phyloP scores from a whole-genome alignment of 1,284 basidiomycete genomes.

The Moesziomyces sp. region DNA sequence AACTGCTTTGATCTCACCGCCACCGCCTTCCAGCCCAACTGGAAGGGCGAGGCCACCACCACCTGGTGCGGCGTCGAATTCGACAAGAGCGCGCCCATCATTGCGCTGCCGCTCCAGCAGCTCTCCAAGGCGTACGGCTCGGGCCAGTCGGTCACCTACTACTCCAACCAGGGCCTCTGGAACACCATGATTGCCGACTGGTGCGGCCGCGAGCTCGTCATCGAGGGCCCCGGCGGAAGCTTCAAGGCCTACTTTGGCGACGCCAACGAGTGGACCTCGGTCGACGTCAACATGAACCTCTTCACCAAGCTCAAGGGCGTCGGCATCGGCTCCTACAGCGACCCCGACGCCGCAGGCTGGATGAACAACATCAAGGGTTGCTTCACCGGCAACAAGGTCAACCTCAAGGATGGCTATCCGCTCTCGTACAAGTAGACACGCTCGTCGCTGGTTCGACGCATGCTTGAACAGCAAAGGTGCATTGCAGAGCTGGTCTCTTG shows the following conservation, averaged over 20 bases:
- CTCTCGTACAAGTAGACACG: conserved; percentile 17
- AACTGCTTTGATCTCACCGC: conserved; percentile 47
- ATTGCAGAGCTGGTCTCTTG: too few relatives aligned
- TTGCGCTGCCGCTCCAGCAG: conserved; percentile 39
- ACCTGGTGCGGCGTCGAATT: conserved; percentile 50
- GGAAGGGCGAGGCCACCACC: conserved; percentile 50
- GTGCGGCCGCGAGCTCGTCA: conserved; percentile 41
- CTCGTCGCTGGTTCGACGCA: conserved; percentile 15
- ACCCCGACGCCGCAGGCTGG: conserved; percentile 41
- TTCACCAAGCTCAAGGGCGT: conserved; percentile 46
- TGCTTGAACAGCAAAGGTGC: too few relatives aligned
- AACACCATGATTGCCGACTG: conserved; percentile 34
- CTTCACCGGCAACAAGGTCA: conserved; percentile 37
- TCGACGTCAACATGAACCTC: conserved; percentile 46
- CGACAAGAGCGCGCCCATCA: conserved; percentile 40
- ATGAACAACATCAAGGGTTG: conserved; percentile 40
- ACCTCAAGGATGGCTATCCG: conserved; percentile 34
- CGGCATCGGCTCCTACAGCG: conserved; percentile 9
- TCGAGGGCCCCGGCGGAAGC: conserved; percentile 34
- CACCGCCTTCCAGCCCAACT: conserved; percentile 45
- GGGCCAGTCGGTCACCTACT: conserved; percentile 32
- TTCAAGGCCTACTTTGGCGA: conserved; percentile 50
- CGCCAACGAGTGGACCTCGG: conserved; percentile 45
- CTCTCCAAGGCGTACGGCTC: conserved; percentile 40
- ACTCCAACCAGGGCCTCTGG: conserved; percentile 41